Conservation (phyloP, 345 rosid species). For the Linum trigynum region DNA sequence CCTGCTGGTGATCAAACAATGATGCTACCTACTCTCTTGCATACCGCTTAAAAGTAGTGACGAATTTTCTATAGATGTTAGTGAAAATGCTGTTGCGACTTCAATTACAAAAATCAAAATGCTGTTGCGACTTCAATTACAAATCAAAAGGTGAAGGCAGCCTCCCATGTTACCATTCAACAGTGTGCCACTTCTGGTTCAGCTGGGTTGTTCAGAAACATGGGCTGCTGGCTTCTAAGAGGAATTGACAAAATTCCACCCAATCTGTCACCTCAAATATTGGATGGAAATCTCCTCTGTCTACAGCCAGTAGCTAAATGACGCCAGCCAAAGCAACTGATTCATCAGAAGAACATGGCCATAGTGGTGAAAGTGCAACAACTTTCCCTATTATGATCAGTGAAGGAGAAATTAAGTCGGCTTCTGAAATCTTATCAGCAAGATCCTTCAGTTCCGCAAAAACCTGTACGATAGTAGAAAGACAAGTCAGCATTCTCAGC, state of each 20-base stretch:
- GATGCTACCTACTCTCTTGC: no score
- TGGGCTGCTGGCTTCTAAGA: background rate
- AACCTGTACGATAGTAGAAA: slow-evolving; percentile 36
- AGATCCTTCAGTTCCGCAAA: slow-evolving; percentile 73
- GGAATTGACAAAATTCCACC: no score
- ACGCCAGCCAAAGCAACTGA: background rate
- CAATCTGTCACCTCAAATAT: no score
- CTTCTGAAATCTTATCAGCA: slow-evolving; percentile 45
- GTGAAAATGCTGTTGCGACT: no score
- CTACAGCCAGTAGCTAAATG: background rate
- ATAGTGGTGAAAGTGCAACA: slow-evolving; percentile 82
- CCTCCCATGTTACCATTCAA: background rate
- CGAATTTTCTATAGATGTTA: no score
- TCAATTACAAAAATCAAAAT: background rate
- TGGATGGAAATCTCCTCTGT: background rate
- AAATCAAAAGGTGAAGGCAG: background rate
- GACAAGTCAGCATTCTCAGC: background rate
- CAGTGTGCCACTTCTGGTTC: no score
- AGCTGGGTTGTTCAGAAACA: no score
- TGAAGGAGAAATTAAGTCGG: slow-evolving; percentile 68
- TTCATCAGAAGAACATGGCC: slow-evolving; percentile 36
- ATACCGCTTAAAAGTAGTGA: no score
- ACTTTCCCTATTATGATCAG: slow-evolving; percentile 80
- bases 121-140: background rate
- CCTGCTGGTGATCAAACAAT: no score